phyloP scores from a whole-genome alignment of 768 basidiomycete genomes.

The Lactifluus hygrophoroides region DNA sequence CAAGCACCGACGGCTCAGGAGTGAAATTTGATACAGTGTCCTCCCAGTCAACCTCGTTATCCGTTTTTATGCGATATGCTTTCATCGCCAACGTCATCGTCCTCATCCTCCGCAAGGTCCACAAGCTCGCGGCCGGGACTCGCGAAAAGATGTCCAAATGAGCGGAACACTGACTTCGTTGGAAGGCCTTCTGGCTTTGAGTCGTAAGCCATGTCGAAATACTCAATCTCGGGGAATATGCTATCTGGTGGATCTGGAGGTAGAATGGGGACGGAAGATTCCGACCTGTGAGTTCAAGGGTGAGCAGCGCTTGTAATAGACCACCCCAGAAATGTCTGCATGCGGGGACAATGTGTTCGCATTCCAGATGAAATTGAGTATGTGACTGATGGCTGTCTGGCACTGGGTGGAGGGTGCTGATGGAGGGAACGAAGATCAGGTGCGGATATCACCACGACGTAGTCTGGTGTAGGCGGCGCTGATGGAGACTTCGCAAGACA shows the following conservation, averaged over 20 bases:
- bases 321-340: not conserved
- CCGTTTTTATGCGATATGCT: slow-evolving; percentile 48
- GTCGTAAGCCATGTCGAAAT: slow-evolving; percentile 95
- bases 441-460: slow-evolving; percentile 14
- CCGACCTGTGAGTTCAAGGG: slow-evolving; percentile 12
- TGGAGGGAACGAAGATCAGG: too few relatives aligned
- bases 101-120: slow-evolving; percentile 68
- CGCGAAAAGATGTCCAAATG: slow-evolving; percentile 66
- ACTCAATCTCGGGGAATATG: slow-evolving; percentile 62
- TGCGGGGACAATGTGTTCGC: slow-evolving; percentile 5
- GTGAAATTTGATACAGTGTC: slow-evolving; percentile 41
- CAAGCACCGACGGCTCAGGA: too few relatives aligned
- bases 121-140: slow-evolving; percentile 60
- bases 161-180: slow-evolving; percentile 69
- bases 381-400: not conserved
- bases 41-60: slow-evolving; percentile 64
- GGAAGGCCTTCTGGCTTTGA: slow-evolving; percentile 88
- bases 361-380: not conserved
- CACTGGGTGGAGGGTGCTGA: too few relatives aligned
- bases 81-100: slow-evolving; percentile 34
- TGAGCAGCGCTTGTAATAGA: slow-evolving; percentile 5
- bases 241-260: too few relatives aligned
- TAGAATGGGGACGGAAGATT: too few relatives aligned
- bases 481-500: slow-evolving; percentile 55
- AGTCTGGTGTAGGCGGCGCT: slow-evolving; percentile 17